Base-by-base conservation (phyloP, 2,329 filamentous ascomycete species). In the Penicillium capsulatum region DNA sequence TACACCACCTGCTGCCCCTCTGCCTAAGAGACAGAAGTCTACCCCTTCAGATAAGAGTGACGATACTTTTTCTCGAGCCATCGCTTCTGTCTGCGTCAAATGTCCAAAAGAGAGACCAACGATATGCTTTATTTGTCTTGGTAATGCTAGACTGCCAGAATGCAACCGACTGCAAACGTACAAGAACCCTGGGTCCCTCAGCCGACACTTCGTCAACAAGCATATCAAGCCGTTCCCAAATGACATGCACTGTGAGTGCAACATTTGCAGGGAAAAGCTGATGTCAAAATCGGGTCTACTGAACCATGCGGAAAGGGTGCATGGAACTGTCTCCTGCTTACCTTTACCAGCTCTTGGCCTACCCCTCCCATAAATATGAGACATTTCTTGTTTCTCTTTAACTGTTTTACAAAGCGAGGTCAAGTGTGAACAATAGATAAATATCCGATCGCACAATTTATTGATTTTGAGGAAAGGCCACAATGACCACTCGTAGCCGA, bases 61-160 rank as follows among this genome's bases (percentile, higher is more conserved):
- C 30, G 42, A 41, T 34, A 27, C 24, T 19, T 35, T 51, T 44
- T 42, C 27, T 19, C 26, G 40, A 13, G 49, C 43, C 0, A 45
- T 56, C 28, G 32, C 41, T 33, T 48, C 42, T 19, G 43, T 53
- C 20, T 48, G 35, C 34, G 43, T 54, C 24, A 47, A 50, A 41
- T 30, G 26, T 36, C 31, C n/a, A 34, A n/a, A 34, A 34, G 33
- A 50, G 17, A 37, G 44, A 43, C 47, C 42, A 22, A 53, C 36
- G 20, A 51, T 54, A 26, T 56, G 46, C 37, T 56, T 54, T 37
- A 44, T 54, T 14, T 56, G 40, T 24, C 30, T 54, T 38, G 26
- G 42, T 31, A 53, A 47, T 38, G 1, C 43, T 40, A 24, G 22
- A n/a, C 32, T 50, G 22, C 51, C 35, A 20, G 36, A 38, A 34